Base-by-base conservation (phyloP, 345 rosid species). In the Lepidium didymum region DNA sequence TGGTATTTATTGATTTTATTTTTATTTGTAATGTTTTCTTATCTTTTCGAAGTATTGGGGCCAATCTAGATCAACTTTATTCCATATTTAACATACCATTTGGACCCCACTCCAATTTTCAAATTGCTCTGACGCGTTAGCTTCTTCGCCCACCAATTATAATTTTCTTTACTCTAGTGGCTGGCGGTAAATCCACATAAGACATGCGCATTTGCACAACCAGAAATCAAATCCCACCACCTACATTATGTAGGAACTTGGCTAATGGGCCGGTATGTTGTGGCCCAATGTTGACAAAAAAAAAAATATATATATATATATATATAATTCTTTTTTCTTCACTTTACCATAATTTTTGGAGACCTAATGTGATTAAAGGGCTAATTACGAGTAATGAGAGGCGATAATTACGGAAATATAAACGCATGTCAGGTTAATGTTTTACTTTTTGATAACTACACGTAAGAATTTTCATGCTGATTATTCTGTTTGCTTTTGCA, bases 401-500 rank as follows among this genome's bases (percentile, higher is more conserved):
- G 77, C 77, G 44, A 52, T 35, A 74, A 52, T 12, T 52, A 25
- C 68, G 36, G 77, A 36, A 52, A 34, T 67, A 5, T 16, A 74
- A 67, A 73, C 56, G 50, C 62, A 59, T 66, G 72, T 59, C 41
- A 43, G 35, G 21, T 35, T 57, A 50, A 50, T 52, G 11, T 58
- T 73, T 40, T 33, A 8, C 46, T 73, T 65, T 72, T 56, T 72
- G 51, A 72, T n/a, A 18, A 56, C 42, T 56, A 33, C 77, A 73
- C 62, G 68, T 27, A 41, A 65, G 8, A 23, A 31, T 33, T 64
- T 57, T 11, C 18, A 14, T 31, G 65, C 25, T 10, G 27, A 5
- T 21, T 57, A 7, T 21, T 57, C n/a, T n/a, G n/a, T 66, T 73
- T 66, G 72, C 72, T 57, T 66, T 73, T 66, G 72, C 72, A 73